phyloP scores from a whole-genome alignment of 805 yeast genomes.

The Sugiyamaella valdiviana region DNA sequence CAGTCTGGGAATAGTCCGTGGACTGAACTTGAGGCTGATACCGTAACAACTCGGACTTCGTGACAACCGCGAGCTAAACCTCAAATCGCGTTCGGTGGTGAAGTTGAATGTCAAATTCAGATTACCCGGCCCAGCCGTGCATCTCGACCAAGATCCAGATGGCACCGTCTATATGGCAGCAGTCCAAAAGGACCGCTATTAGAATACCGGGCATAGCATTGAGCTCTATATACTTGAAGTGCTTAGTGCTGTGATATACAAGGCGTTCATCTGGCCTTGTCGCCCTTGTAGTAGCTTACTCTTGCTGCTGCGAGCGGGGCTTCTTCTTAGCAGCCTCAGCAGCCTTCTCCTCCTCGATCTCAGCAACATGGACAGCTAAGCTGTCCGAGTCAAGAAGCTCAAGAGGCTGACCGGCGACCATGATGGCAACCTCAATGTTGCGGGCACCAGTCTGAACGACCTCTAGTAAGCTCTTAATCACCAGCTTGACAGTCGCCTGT shows the following conservation, averaged over 20 bases:
- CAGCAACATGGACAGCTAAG: conserved; percentile 66
- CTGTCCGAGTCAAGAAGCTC: conserved; percentile 59
- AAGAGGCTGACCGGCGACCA: conserved; percentile 62
- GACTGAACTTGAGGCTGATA: no score
- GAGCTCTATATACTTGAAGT: neutral
- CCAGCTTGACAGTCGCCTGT: conserved; percentile 69
- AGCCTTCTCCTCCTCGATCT: conserved; percentile 82
- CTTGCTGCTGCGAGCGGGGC: conserved; percentile 16
- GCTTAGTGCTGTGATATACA: neutral
- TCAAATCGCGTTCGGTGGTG: neutral
- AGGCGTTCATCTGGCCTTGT: no score
- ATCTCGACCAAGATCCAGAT: no score
- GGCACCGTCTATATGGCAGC: no score
- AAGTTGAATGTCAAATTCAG: neutral
- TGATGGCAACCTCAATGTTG: conserved; percentile 86
- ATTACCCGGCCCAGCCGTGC: neutral
- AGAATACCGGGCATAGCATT: neutral
- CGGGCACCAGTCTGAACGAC: conserved; percentile 98
- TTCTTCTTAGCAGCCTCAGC: conserved; percentile 74
- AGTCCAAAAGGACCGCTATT: no score
- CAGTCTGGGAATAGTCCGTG: no score
- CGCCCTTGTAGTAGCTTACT: neutral
- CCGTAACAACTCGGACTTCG: no score
- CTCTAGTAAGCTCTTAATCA: conserved; percentile 82
- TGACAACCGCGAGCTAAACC: neutral